A percentile compares a stretch with the other conserved stretches of the same genome.
Evolutionary conservation across 495 filamentous ascomycete species (phyloP).

Genomic region (Beverwykella pulmonaria): DNA sequence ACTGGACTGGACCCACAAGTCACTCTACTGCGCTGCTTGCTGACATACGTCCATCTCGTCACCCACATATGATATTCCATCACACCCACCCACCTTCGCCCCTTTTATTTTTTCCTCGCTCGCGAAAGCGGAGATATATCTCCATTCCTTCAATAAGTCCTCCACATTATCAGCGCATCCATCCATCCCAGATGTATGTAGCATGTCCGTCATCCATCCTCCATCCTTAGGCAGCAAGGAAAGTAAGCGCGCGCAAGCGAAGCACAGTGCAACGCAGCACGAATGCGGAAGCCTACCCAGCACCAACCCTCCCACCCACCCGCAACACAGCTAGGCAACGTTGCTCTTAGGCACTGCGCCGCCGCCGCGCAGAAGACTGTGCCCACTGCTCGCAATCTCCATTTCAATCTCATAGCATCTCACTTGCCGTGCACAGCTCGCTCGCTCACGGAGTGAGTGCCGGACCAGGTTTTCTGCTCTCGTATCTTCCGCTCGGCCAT

Average conservation of each 20-base stretch:
- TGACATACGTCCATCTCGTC: too few relatives aligned
- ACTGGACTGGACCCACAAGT: neutral
- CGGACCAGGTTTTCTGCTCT: neutral
- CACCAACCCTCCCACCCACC: too few relatives aligned
- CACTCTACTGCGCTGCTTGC: neutral
- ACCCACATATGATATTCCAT: too few relatives aligned
- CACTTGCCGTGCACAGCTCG: neutral
- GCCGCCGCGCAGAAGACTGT: constrained; percentile 13
- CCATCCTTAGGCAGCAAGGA: neutral
- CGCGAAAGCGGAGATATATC: neutral
- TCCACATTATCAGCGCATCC: neutral
- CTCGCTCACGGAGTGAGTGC: neutral
- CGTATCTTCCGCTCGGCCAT: constrained; percentile 13
- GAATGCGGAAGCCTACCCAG: too few relatives aligned
- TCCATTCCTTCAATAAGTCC: neutral
- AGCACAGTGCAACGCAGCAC: neutral
- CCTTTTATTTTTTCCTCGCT: too few relatives aligned
- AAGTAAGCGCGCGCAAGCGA: constrained; percentile 19
- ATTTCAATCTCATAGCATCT: neutral
- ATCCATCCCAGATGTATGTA: neutral
- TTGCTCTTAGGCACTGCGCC: neutral
- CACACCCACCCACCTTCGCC: neutral
- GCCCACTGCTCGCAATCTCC: neutral
- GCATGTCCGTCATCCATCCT: neutral
- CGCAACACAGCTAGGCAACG: neutral